A percentile compares a stretch with the other conserved stretches of the same genome.
Evolutionary conservation across 1,139 yeast species (phyloP).

Genomic region (Suzukiozyma palmioleophila): DNA sequence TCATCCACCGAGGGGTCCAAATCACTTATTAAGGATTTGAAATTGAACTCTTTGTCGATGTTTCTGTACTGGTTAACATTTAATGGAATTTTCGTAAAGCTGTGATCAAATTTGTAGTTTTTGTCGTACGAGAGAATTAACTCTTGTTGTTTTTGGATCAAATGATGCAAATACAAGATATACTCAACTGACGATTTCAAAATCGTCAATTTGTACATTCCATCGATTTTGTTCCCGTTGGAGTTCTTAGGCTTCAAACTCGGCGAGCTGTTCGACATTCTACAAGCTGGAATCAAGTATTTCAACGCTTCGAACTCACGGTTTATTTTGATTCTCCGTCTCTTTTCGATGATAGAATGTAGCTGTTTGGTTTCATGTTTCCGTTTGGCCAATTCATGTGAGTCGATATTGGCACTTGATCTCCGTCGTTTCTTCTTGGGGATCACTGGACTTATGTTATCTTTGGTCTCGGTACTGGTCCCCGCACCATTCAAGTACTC

Average conservation of each 20-base stretch:
- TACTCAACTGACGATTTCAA: conserved; percentile 79
- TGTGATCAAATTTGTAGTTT: conserved; percentile 30
- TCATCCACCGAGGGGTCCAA: conserved; percentile 5
- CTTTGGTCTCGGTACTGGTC: neutral
- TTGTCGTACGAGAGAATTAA: conserved; percentile 23
- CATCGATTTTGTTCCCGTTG: conserved; percentile 45
- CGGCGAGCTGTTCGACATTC: conserved; percentile 9
- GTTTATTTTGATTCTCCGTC: conserved; percentile 74
- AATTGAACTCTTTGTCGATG: conserved; percentile 52
- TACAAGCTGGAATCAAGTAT: conserved; percentile 73
- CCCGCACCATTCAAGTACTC: conserved; percentile 18
- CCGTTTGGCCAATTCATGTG: conserved; percentile 52
- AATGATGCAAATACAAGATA: conserved; percentile 62
- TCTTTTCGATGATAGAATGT: conserved; percentile 77
- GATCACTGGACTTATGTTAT: conserved; percentile 1
- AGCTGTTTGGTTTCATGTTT: conserved; percentile 57
- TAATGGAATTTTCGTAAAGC: conserved; percentile 48
- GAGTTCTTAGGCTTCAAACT: conserved; percentile 9
- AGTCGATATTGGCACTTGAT: conserved; percentile 41
- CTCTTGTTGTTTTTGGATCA: conserved; percentile 45
- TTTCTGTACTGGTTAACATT: conserved; percentile 57
- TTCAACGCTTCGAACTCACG: conserved; percentile 80
- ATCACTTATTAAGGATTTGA: conserved; percentile 28
- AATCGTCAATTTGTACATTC: conserved; percentile 78
- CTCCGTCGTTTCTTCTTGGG: conserved; percentile 44